phyloP scores from a whole-genome alignment of 371 early-diverging fungal genomes.

The Phascolomyces articulosus region DNA sequence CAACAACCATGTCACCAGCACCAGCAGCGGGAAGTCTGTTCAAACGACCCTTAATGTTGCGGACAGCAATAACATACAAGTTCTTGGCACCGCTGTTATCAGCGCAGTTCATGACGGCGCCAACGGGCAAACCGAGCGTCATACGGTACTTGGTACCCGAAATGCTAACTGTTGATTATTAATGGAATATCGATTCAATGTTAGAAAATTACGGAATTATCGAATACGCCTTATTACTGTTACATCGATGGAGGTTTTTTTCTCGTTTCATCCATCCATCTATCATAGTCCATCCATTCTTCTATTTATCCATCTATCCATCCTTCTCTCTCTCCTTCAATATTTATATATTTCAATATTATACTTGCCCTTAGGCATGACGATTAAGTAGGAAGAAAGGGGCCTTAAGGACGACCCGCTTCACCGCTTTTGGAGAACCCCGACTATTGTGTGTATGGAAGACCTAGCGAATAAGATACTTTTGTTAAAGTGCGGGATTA shows the following conservation, averaged over 20 bases:
- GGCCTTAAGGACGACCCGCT: background rate
- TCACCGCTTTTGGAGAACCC: background rate
- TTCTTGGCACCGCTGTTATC: slow-evolving; percentile 99
- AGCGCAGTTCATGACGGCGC: slow-evolving; percentile 99
- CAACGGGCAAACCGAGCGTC: slow-evolving; percentile 99
- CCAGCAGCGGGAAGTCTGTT: slow-evolving; percentile 99
- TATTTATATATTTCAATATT: background rate
- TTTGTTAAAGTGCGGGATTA: no score
- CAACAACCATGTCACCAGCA: slow-evolving; percentile 99
- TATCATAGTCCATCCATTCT: slow-evolving; percentile 8
- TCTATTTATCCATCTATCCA: slow-evolving; percentile 13
- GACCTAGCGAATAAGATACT: no score
- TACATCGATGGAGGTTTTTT: background rate
- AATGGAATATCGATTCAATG: no score
- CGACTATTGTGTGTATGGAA: no score
- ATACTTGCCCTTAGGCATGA: slow-evolving; percentile 19
- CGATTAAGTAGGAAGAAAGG: background rate
- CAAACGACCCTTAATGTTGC: slow-evolving; percentile 95
- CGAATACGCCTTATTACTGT: no score
- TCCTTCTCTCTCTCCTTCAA: background rate
- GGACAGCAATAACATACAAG: slow-evolving; percentile 99
- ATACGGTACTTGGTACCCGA: slow-evolving; percentile 98
- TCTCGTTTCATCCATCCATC: background rate
- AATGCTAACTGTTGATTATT: slow-evolving; percentile 55
- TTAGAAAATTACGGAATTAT: no score